These are phyloP conservation scores for Hypoxylon sp. DNA, from an alignment of 2,329 filamentous ascomycete genomes.

Conservation along the genomic window DNA sequence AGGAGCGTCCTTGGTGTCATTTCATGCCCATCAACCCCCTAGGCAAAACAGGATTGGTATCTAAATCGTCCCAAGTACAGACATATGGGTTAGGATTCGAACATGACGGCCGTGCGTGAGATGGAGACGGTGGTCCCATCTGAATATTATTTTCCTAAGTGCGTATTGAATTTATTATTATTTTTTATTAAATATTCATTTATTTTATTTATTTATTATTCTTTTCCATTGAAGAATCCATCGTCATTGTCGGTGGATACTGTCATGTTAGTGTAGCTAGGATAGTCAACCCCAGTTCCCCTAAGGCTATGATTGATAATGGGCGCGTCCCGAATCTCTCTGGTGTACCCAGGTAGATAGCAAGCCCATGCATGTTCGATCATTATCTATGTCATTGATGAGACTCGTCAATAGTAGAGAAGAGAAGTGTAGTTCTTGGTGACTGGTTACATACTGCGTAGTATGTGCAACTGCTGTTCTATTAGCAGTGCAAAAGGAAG, in stretches of 20 bases:
- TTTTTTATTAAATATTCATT: slow-evolving; percentile 25
- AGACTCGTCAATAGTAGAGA: background rate
- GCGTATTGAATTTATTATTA: slow-evolving; percentile 6
- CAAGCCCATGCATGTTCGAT: slow-evolving; percentile 5
- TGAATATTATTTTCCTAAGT: slow-evolving; percentile 13
- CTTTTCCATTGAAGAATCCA: background rate
- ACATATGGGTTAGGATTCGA: slow-evolving; percentile 33
- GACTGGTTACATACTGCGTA: background rate
- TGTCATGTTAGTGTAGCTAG: slow-evolving; percentile 6
- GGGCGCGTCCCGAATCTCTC: slow-evolving; percentile 18
- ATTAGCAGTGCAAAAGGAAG: background rate
- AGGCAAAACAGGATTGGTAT: slow-evolving; percentile 23
- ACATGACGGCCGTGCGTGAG: slow-evolving; percentile 32
- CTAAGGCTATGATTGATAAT: slow-evolving; percentile 15
- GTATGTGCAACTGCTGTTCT: background rate
- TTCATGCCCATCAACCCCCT: slow-evolving; percentile 22
- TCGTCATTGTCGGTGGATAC: slow-evolving; percentile 17
- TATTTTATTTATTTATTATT: slow-evolving; percentile 17
- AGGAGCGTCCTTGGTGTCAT: slow-evolving; percentile 30
- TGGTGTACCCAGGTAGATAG: background rate
- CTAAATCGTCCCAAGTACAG: slow-evolving; percentile 31
- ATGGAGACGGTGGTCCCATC: slow-evolving; percentile 19
- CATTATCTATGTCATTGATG: slow-evolving; percentile 5
- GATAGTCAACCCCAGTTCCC: slow-evolving; percentile 14
- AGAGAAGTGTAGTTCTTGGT: background rate